Base-by-base conservation (phyloP, 441 rosid genomes). In the Capsella rubella region DNA sequence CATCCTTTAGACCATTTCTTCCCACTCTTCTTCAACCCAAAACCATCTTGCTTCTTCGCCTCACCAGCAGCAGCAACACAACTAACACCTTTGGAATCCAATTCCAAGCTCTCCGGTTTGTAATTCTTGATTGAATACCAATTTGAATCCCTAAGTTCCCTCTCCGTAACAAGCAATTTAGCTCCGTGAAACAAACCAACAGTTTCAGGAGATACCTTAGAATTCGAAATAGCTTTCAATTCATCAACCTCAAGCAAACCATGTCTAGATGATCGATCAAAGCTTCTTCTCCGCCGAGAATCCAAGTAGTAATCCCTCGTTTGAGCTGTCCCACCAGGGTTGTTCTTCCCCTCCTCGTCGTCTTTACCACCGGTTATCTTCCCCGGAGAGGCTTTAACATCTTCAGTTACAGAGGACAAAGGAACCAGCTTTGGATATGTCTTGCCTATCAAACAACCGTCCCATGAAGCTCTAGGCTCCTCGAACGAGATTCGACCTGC, bases 281-380 rank as follows among this genome's bases (percentile, higher is more conserved):
- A 88, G 80, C 97, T 93, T 87, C 82, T 88, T 76, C 96, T 88
- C 73, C 97, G 72, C 79, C 92, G 77, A 0, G 93, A 89, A 74
- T 95, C 99, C 6, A 84, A 82, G 73, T 95, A 95, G 66, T 93
- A 93, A 56, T 95, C 97, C 82, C 97, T 92, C 3, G 99, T 95
- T 70, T 95, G 98, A 66, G 85, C 87, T 49, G 97, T 86, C 28
- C 98, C 99, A 5, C 99, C 99, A 9, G 99, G 99, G 46, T 71
- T 71, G 53, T 69, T 72, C 57, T 65, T 61, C 87, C 79, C 80
- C 13, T 89, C 87, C 35, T 92, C 92, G 53, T 90, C 97, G 4
- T 87, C 92, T 1, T 71, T 71, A 46, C 8, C 74, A 7, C 7
- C 32, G 14, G 28, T 4, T 53, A 32, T 14, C 68, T 72, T 67